Evolutionary conservation across 768 basidiomycete genomes (phyloP).

Genomic region (Lentinula detonsa): DNA sequence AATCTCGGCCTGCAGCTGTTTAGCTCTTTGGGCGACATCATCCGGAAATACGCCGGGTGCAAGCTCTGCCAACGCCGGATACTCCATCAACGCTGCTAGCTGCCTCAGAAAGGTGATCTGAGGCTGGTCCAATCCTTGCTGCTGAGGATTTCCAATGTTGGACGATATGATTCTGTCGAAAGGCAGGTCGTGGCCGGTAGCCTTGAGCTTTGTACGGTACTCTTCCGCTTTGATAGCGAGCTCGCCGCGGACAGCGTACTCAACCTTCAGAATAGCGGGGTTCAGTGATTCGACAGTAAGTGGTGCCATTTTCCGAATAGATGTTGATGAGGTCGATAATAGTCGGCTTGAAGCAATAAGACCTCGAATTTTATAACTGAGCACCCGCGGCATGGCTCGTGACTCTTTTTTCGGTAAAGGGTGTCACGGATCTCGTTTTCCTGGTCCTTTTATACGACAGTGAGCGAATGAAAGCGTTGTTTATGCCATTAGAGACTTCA

Average conservation of each 20-base stretch:
- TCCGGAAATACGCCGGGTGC: conserved; percentile 76
- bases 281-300: conserved; percentile 75
- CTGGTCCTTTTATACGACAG: not conserved
- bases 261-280: conserved; percentile 76
- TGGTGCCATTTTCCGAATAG: conserved; percentile 34
- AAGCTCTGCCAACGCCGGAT: conserved; percentile 75
- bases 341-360: not conserved
- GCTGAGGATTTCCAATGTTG: conserved; percentile 98
- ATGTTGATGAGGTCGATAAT: not conserved
- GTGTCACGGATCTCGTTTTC: not conserved
- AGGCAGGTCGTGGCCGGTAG: conserved; percentile 54
- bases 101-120: conserved; percentile 91
- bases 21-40: conserved; percentile 82
- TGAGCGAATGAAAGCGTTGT: not conserved
- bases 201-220: conserved; percentile 65
- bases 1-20: conserved; percentile 75
- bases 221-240: conserved; percentile 92
- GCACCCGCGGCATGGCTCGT: conserved; percentile 2
- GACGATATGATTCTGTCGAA: conserved; percentile 84
- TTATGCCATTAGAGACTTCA: not conserved
- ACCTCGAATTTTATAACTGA: not conserved
- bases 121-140: conserved; percentile 88
- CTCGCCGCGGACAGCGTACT: conserved; percentile 97
- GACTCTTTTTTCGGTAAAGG: not conserved
- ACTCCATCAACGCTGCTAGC: conserved; percentile 91